phyloP scores from a whole-genome alignment of 495 filamentous ascomycete genomes.

The Podospora sp. region DNA sequence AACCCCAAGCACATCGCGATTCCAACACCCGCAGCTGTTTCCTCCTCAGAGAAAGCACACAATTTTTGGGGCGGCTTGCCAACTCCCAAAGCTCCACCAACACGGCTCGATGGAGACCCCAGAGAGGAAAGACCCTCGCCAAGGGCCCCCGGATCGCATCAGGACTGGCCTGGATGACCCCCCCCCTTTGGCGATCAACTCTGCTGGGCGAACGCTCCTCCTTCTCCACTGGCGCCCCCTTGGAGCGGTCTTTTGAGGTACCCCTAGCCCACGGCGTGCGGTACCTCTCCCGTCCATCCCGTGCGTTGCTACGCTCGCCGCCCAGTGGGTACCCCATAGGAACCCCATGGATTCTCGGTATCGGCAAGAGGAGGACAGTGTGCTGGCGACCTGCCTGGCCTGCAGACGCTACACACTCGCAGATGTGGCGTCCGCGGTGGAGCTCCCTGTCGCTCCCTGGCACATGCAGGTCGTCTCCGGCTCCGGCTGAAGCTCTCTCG shows the following conservation, averaged over 20 bases:
- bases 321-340: slow-evolving; percentile 4
- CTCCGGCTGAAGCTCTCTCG: slow-evolving; percentile 34
- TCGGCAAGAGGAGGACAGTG: slow-evolving; percentile 10
- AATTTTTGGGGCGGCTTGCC: slow-evolving; percentile 23
- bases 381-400: slow-evolving; percentile 6
- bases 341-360: neutral
- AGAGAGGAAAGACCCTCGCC: slow-evolving; percentile 31
- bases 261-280: slow-evolving; percentile 11
- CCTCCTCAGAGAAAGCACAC: slow-evolving; percentile 27
- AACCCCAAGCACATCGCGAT: slow-evolving; percentile 24
- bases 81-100: slow-evolving; percentile 23
- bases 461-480: slow-evolving; percentile 26
- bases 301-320: slow-evolving; percentile 14
- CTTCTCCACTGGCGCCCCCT: neutral
- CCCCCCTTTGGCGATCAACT: slow-evolving; percentile 17
- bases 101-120: slow-evolving; percentile 28
- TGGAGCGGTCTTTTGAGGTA: neutral
- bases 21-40: slow-evolving; percentile 24
- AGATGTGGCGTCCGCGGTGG: slow-evolving; percentile 28
- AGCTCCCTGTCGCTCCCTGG: slow-evolving; percentile 16
- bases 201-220: neutral
- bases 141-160: slow-evolving; percentile 28
- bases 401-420: slow-evolving; percentile 9
- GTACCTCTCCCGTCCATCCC: slow-evolving; percentile 30
- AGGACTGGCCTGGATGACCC: slow-evolving; percentile 30